Evolutionary conservation across 306 rosid genomes (phyloP), one percentile per base, ranked within the genome.

Genomic region (Astragalus glycyphyllos): DNA sequence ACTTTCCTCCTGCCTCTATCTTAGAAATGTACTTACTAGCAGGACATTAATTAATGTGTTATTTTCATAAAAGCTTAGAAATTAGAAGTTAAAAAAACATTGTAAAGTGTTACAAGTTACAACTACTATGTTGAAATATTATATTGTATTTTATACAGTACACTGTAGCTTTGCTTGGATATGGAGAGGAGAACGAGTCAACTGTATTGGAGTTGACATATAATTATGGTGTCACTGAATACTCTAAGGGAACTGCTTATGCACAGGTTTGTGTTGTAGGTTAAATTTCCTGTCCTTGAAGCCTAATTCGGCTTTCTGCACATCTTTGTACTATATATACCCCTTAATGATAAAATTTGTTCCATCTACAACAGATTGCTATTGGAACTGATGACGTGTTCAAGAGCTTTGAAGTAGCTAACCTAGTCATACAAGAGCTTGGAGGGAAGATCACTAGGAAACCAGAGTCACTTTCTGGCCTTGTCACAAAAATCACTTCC

Each of bases 391-490:
- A 94, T 82, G 98, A 94, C 60, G 98, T 94, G 12, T 90, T 86
- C 85, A 90, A 90, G 80, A 90, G 97, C 40, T 94, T 84, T 3
- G 97, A 90, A 85, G 88, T 84, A 56, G 81, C 90, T 58, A 73
- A 75, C 46, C 40, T 63, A 38, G 89, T 89, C n/a, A 80, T 68
- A 35, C 80, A 89, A 85, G 98, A 93, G 81, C 80, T 93, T 37
- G 98, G 98, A 72, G 98, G 98, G 64, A 89, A 90, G 92, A 86
- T 93, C 61, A 90, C 94, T 68, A 81, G 92, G 53, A 88, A 84
- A 75, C 86, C 98, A 13, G 98, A 97, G 55, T 89, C 98, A 15
- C 69, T 86, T 78, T 84, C 96, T 1, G 96, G 98, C 62, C 37
- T 90, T 67, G 83, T 82, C 87, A 94, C 98, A 23, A 94, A 90